Base-by-base conservation (phyloP, 2,329 filamentous ascomycete genomes). In the Diaporthe ilicicola region DNA sequence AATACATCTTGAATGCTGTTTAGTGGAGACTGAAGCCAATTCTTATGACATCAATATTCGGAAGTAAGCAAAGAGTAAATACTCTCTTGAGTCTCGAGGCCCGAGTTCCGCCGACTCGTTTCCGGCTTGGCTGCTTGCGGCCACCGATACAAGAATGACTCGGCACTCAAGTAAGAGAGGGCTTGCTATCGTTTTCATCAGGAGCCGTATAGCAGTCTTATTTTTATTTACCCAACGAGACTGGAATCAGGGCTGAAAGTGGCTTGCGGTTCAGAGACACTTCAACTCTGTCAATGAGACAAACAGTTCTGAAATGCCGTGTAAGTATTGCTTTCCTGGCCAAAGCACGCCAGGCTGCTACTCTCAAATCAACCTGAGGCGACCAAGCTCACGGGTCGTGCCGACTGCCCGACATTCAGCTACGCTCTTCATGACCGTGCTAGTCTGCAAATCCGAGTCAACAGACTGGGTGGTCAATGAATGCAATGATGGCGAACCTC, bases 91-190 rank as follows among this genome's bases (percentile, higher is more conserved):
- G 19, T 29, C 4, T 46, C 12, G 7, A 39, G 32, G 53, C 19
- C 24, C 39, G 27, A 61, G 27, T 46, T 8, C 39, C 46, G 42
- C 17, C 56, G 39, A 62, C 39, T 62, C 39, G 39, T 34, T 48
- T 22, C 9, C 24, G 17, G 0, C n/a, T 9, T 10, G 2, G 1
- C 39, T 46, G 27, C 19, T 13, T 1, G 7, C 12, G 12, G 17
- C 13, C 10, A 34, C 27, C 39, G 2, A 4, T 22, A 4, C 3
- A 34, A 32, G 32, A 34, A 62, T 62, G 56, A 62, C 56, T 62
- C 56, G 39, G 42, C 17, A 1, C n/a, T 8, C n/a, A 17, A n/a
- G 27, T 10, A 3, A 17, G 27, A 29, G n/a, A 19, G 12, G 27
- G 19, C 51, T 19, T 17, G 10, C 12, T 54, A 34, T 54, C 17